These are phyloP conservation scores for Penicillium verhagenii DNA, from an alignment of 495 filamentous ascomycete species.

Conservation along the genomic window DNA sequence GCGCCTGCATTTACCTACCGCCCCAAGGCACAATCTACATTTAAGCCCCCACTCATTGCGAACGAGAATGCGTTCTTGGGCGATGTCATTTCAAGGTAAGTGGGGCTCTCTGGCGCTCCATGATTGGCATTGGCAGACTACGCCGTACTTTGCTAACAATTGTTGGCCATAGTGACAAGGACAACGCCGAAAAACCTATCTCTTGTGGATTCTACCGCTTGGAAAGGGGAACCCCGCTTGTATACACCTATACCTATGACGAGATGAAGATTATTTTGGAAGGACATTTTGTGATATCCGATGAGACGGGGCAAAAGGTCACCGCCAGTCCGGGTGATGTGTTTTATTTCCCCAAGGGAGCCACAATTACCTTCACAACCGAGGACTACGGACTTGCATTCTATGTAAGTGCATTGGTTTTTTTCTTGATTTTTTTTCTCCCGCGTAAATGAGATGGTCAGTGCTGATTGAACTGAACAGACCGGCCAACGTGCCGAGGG, in stretches of 20 bases:
- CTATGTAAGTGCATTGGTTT: constrained; percentile 41
- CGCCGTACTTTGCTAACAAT: constrained; percentile 2
- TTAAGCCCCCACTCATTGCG: constrained; percentile 69
- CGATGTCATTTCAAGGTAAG: constrained; percentile 60
- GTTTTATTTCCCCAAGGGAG: constrained; percentile 76
- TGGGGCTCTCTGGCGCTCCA: too few species aligned
- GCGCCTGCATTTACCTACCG: constrained; percentile 48
- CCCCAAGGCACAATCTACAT: constrained; percentile 59
- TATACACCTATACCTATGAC: constrained; percentile 74
- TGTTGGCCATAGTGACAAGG: constrained; percentile 43
- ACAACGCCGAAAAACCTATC: constrained; percentile 62
- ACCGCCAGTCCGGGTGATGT: constrained; percentile 69
- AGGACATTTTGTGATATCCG: constrained; percentile 69
- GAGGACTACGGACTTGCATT: constrained; percentile 70
- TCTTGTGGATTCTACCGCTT: constrained; percentile 71
- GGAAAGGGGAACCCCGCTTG: constrained; percentile 69
- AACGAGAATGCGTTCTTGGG: constrained; percentile 74
- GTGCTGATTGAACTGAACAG: constrained; percentile 29
- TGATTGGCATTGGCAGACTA: neutral
- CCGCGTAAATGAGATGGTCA: neutral
- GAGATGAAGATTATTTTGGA: constrained; percentile 83
- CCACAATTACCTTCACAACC: constrained; percentile 73
- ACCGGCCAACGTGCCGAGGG: constrained; percentile 47
- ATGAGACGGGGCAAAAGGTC: constrained; percentile 68
- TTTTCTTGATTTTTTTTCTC: neutral